Conservation (phyloP, 2,329 filamentous ascomycete species). For the Penicillium sp. region DNA sequence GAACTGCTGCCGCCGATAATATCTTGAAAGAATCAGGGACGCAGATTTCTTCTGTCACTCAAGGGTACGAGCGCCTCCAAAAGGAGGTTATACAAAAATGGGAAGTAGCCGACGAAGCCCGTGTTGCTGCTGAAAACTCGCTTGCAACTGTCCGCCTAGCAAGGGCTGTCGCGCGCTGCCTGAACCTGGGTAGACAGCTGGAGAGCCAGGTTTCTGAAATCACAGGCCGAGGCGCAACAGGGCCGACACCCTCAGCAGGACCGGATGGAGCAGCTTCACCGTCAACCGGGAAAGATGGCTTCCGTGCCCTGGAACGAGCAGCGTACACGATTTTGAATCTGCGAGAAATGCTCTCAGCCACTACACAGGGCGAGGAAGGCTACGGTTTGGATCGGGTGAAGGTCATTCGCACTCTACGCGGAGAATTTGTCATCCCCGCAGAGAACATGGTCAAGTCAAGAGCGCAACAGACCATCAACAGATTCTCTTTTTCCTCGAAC, state of each 20-base stretch:
- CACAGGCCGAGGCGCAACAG: constrained; percentile 41
- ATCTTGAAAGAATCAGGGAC: constrained; percentile 75
- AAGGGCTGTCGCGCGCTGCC: constrained; percentile 71
- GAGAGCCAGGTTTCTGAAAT: constrained; percentile 81
- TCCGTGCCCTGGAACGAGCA: constrained; percentile 76
- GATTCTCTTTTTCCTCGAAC: constrained; percentile 72
- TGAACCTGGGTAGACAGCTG: constrained; percentile 80
- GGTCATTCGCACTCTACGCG: constrained; percentile 68
- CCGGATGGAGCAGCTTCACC: constrained; percentile 34
- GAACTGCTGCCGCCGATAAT: constrained; percentile 68
- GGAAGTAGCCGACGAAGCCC: constrained; percentile 80
- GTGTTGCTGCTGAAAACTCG: constrained; percentile 71
- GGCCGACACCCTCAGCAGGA: constrained; percentile 26
- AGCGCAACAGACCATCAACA: constrained; percentile 75
- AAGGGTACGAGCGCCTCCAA: constrained; percentile 81
- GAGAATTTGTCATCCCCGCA: constrained; percentile 66
- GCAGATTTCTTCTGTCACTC: constrained; percentile 76
- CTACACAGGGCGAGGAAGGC: constrained; percentile 70
- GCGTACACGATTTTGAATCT: constrained; percentile 75
- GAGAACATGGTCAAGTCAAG: constrained; percentile 72
- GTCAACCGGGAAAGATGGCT: constrained; percentile 61
- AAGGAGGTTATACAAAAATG: constrained; percentile 84
- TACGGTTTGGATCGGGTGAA: constrained; percentile 72
- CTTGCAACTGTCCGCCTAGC: constrained; percentile 78
- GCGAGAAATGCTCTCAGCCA: constrained; percentile 68